Conservation (phyloP, 1,284 basidiomycete species). For the Marasmius oreades region DNA sequence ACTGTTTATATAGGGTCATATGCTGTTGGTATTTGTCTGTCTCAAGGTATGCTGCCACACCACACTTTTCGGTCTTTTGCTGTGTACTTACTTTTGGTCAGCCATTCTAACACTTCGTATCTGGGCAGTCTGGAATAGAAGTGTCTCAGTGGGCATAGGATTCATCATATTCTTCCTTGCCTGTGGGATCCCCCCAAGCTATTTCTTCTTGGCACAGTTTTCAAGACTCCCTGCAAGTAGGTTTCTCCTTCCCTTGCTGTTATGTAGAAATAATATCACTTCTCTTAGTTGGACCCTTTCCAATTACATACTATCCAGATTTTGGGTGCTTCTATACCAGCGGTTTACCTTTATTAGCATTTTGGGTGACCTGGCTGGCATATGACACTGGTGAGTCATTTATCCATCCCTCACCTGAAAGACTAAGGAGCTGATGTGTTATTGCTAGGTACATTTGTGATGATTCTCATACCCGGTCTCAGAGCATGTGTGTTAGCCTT, state of each 20-base stretch:
- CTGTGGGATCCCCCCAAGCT: not conserved
- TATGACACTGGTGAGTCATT: not conserved
- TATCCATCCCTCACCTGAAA: too few species aligned
- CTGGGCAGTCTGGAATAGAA: not conserved
- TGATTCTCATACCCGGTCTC: conserved; percentile 1
- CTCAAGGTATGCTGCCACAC: not conserved
- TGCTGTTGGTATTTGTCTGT: not conserved
- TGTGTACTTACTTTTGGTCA: not conserved
- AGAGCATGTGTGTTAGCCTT: not conserved
- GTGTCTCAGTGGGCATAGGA: not conserved
- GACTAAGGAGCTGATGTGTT: not conserved
- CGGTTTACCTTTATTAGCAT: not conserved
- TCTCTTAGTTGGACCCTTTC: too few species aligned
- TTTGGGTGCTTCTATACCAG: not conserved
- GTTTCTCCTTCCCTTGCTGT: not conserved
- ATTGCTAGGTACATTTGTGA: not conserved
- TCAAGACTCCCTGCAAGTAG: not conserved
- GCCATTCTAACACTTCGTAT: not conserved
- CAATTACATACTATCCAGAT: not conserved
- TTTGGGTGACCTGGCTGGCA: not conserved
- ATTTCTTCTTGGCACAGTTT: not conserved
- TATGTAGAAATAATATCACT: too few species aligned
- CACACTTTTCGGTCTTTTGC: not conserved
- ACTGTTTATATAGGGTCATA: not conserved
- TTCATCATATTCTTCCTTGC: not conserved